These are phyloP conservation scores for Salix viminalis DNA, from an alignment of 345 rosid species.

Conservation along the genomic window DNA sequence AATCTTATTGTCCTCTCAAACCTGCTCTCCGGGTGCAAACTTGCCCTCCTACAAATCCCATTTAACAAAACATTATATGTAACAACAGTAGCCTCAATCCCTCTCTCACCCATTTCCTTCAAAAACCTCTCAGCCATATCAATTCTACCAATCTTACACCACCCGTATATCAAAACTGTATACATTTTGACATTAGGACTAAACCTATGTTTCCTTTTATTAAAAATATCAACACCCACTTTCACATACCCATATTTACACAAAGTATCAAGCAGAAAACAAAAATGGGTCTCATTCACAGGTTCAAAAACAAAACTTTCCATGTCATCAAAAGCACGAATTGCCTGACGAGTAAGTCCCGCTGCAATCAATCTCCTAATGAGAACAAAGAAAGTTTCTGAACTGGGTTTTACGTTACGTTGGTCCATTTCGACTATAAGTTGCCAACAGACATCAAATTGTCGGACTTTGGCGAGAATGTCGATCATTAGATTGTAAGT, in stretches of 20 bases:
- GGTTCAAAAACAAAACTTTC: slow-evolving; percentile 32
- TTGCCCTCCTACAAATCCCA: slow-evolving; percentile 77
- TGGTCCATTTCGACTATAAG: slow-evolving; percentile 69
- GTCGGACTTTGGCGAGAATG: slow-evolving; percentile 62
- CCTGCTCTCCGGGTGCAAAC: slow-evolving; percentile 63
- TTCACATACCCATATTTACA: slow-evolving; percentile 72
- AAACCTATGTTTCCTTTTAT: slow-evolving; percentile 42
- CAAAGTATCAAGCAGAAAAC: slow-evolving; percentile 66
- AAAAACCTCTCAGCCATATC: slow-evolving; percentile 77
- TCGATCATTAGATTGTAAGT: slow-evolving; percentile 64
- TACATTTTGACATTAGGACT: slow-evolving; percentile 44
- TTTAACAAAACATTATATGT: slow-evolving; percentile 68
- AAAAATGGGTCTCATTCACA: slow-evolving; percentile 30
- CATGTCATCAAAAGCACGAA: slow-evolving; percentile 75
- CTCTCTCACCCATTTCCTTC: slow-evolving; percentile 57
- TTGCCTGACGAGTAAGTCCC: slow-evolving; percentile 81
- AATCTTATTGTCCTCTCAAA: slow-evolving; percentile 52
- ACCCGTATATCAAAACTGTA: slow-evolving; percentile 67
- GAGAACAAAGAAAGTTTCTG: slow-evolving; percentile 59
- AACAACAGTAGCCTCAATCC: slow-evolving; percentile 63
- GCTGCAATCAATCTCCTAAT: slow-evolving; percentile 69
- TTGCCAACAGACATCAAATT: slow-evolving; percentile 76
- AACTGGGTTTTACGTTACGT: slow-evolving; percentile 24
- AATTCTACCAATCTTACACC: slow-evolving; percentile 67
- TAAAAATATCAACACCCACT: slow-evolving; percentile 60